Percentiles rank a stretch among this genome's conserved stretches.
These are phyloP conservation scores for Raffaelea albimanens DNA, from an alignment of 2,329 filamentous ascomycete genomes.

Conservation along the genomic window DNA sequence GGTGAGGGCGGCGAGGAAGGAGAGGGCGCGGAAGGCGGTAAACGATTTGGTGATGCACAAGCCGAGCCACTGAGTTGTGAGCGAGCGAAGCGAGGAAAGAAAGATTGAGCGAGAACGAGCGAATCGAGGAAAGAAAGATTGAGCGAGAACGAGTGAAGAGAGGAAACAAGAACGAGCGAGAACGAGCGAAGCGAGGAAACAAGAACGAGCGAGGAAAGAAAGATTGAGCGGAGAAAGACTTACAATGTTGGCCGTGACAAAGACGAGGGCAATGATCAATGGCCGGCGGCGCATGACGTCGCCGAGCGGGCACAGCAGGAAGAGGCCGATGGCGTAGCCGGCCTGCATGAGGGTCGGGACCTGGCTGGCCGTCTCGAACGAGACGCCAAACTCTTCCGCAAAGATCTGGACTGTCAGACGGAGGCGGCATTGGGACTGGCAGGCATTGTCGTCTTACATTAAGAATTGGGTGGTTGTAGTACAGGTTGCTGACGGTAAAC, in stretches of 20 bases:
- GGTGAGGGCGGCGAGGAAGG: conserved; percentile 59
- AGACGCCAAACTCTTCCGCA: conserved; percentile 57
- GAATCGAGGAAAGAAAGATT: background rate
- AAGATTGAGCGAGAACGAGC: background rate
- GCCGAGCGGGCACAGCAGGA: conserved; percentile 66
- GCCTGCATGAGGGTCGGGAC: conserved; percentile 67
- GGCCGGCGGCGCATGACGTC: conserved; percentile 56
- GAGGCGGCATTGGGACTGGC: no score
- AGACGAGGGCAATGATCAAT: conserved; percentile 55
- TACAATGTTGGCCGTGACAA: conserved; percentile 58
- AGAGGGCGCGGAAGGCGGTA: conserved; percentile 54
- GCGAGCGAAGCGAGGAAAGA: background rate
- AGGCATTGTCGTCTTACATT: conserved; percentile 27
- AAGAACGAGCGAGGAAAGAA: background rate
- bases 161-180: background rate
- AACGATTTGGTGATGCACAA: conserved; percentile 58
- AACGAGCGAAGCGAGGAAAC: no score
- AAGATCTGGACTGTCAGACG: conserved; percentile 41
- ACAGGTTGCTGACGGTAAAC: conserved; percentile 65
- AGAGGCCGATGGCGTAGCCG: conserved; percentile 61
- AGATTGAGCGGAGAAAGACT: conserved; percentile 23
- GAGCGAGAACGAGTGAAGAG: background rate
- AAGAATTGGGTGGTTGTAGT: conserved; percentile 68
- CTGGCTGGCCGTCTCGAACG: conserved; percentile 51
- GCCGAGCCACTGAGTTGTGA: conserved; percentile 44